Percentiles rank a stretch among this genome's conserved stretches.
Evolutionary conservation across 1,284 basidiomycete genomes (phyloP).

Genomic region (Sparassis latifolia): DNA sequence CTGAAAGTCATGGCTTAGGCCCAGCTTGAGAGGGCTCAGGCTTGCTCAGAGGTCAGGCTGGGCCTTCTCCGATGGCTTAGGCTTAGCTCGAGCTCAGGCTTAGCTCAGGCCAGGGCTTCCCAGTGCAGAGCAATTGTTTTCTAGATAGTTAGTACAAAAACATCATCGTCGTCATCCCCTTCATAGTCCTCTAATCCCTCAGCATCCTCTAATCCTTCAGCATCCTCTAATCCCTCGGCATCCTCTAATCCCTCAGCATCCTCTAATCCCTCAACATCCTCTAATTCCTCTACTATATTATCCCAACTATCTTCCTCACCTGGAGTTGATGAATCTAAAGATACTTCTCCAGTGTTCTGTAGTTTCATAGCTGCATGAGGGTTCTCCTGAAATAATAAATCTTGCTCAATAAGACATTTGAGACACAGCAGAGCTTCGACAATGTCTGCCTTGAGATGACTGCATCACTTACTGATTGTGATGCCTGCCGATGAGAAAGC

Average conservation of each 20-base stretch:
- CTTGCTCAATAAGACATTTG: background rate
- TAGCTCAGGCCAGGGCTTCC: conserved; percentile 3
- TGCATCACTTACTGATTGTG: conserved; percentile 11
- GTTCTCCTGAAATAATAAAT: background rate
- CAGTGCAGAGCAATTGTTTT: background rate
- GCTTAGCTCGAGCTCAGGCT: background rate
- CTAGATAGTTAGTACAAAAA: background rate
- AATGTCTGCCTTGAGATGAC: background rate
- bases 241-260: background rate
- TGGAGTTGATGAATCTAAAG: no score
- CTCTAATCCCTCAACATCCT: background rate
- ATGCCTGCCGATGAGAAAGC: conserved; percentile 13
- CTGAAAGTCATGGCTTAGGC: conserved; percentile 10
- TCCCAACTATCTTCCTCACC: background rate
- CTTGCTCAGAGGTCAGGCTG: background rate
- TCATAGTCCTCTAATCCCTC: background rate
- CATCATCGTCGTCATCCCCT: background rate
- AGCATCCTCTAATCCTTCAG: background rate
- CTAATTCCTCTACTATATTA: background rate
- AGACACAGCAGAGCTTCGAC: background rate
- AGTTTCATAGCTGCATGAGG: no score
- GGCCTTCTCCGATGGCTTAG: background rate
- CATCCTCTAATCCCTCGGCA: background rate
- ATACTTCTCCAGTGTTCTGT: no score
- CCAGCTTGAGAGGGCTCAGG: conserved; percentile 8